Percentiles rank a stretch among this genome's conserved stretches.
Conservation (phyloP, 768 basidiomycete genomes). For the Lactarius hengduanensis region DNA sequence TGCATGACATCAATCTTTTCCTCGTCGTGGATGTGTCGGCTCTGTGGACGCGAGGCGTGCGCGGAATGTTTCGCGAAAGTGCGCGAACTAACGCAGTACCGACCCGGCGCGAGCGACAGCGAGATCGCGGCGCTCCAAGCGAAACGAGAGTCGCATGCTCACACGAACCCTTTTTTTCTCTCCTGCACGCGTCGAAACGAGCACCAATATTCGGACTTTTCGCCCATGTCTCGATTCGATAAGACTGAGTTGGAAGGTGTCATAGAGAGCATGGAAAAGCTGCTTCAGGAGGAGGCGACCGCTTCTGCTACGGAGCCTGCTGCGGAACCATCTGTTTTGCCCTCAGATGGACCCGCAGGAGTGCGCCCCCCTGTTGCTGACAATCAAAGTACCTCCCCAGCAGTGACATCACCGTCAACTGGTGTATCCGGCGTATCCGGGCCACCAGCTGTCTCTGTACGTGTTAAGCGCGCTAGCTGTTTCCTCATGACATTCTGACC, state of each 20-base stretch:
- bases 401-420: neutral
- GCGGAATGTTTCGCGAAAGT: slow-evolving; percentile 78
- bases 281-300: slow-evolving; percentile 39
- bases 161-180: slow-evolving; percentile 71
- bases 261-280: slow-evolving; percentile 65
- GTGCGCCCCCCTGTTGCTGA: neutral
- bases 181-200: slow-evolving; percentile 70
- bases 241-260: slow-evolving; percentile 59
- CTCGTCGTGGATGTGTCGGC: slow-evolving; percentile 85
- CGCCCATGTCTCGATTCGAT: slow-evolving; percentile 78
- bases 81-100: slow-evolving; percentile 56
- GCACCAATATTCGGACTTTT: slow-evolving; percentile 65
- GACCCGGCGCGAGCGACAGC: slow-evolving; percentile 45
- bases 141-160: slow-evolving; percentile 57
- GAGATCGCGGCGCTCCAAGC: slow-evolving; percentile 51
- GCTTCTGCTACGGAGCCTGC: slow-evolving; percentile 1
- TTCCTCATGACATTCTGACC: neutral
- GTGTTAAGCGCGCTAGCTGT: neutral
- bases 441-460: slow-evolving; percentile 1
- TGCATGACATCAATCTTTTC: slow-evolving; percentile 94
- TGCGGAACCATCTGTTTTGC: neutral
- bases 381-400: neutral
- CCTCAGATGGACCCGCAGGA: neutral
- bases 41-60: slow-evolving; percentile 89
- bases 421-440: neutral